Evolutionary conservation across 129 eudicot genomes (phyloP), one percentile per base, ranked within the genome.

Genomic region (sunflower (Helianthus annuus)): DNA sequence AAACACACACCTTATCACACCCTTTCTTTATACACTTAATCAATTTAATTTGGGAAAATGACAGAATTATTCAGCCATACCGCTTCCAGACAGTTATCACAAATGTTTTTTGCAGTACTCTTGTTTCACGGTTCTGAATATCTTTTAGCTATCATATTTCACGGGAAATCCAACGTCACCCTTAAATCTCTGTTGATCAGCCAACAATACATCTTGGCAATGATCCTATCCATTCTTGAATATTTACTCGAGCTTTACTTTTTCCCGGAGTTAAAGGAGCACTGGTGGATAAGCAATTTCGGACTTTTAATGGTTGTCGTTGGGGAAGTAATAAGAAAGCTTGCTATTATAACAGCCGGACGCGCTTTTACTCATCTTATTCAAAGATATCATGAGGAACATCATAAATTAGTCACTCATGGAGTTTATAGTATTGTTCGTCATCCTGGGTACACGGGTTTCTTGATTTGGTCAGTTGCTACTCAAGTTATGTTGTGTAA

Each of bases 291-390:
- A 48, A 94, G 96, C 84, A 90, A 88, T 77, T 62, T 70, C 5
- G 99, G 99, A 15, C 96, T 94, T 69, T 51, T 75, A 6, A 76
- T 94, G 97, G 89, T 94, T 6, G 48, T 90, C 15, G 19, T 90
- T 36, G 99, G 99, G 58, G 99, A 94, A 94, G 70, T 84, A 2
- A 79, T 87, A 64, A 68, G 99, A 42, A 94, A 94, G 65, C 76
- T 79, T 64, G 99, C 99, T n/a, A 88, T 94, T 66, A 70, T 94
- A 70, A 90, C 99, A 0, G 99, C 97, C 70, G 97, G 99, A n/a
- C 87, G 85, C 15, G 82, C 99, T 66, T 94, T 94, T 77, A 90
- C 99, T 56, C 99, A 94, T 87, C 85, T 88, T 13, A 94, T 94
- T 66, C 88, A 82, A 75, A 72, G 84, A 42, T 22, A 81, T 69